A percentile compares a stretch with the other conserved stretches of the same genome.
These are phyloP conservation scores for Graphilbum sp. DNA, from an alignment of 2,329 filamentous ascomycete species.

Conservation along the genomic window DNA sequence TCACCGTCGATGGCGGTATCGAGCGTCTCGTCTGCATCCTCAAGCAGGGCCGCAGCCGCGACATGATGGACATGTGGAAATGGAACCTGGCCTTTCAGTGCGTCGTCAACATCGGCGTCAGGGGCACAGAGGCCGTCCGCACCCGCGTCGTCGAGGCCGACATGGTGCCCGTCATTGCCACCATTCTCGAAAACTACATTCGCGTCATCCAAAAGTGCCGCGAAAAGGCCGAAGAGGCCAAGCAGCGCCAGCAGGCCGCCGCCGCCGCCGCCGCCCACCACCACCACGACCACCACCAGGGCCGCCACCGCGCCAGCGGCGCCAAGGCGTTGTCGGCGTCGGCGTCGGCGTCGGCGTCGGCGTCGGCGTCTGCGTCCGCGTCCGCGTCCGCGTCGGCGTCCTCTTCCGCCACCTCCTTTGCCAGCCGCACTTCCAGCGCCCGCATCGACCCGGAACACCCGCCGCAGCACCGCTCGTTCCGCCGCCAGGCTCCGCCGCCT, in stretches of 20 bases:
- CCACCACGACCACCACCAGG: constrained; percentile 31
- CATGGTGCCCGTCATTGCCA: constrained; percentile 97
- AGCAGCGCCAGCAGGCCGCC: constrained; percentile 40
- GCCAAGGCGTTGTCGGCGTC: constrained; percentile 20
- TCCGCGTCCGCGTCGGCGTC: not conserved
- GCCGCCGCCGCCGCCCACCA: constrained; percentile 8
- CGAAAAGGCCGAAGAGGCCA: constrained; percentile 70
- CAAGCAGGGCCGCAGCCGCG: constrained; percentile 90
- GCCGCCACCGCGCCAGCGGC: constrained; percentile 5
- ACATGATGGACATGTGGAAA: constrained; percentile 99
- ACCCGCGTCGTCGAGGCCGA: constrained; percentile 95
- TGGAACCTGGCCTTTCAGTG: constrained; percentile 99
- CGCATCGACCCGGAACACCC: not conserved
- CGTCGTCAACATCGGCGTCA: constrained; percentile 95
- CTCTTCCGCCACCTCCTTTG: not conserved
- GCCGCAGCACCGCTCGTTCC: not conserved
- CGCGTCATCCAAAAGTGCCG: constrained; percentile 86
- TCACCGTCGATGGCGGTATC: constrained; percentile 96
- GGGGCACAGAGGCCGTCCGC: constrained; percentile 84
- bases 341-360: not conserved
- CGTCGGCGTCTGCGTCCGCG: not conserved
- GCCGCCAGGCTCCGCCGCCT: not conserved
- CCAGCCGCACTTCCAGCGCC: not conserved
- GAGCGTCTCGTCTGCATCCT: constrained; percentile 93
- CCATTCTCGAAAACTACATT: constrained; percentile 96